phyloP scores from a whole-genome alignment of 2,329 filamentous ascomycete genomes.

The Davidsoniella australis region DNA sequence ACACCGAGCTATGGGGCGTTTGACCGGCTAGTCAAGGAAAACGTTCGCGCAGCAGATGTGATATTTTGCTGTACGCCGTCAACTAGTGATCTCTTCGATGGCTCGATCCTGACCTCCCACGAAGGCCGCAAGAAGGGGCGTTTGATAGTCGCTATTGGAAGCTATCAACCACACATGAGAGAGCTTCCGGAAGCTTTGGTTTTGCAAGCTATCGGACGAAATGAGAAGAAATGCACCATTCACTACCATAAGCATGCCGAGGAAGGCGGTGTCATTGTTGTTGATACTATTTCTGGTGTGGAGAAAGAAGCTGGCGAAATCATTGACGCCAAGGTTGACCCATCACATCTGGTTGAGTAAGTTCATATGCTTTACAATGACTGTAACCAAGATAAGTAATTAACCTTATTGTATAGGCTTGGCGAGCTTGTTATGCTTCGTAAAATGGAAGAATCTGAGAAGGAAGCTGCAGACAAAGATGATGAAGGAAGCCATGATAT shows the following conservation, averaged over 20 bases:
- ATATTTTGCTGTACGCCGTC: conserved; percentile 84
- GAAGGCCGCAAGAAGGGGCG: conserved; percentile 54
- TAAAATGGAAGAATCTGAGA: conserved; percentile 9
- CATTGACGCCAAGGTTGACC: conserved; percentile 55
- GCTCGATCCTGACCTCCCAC: conserved; percentile 49
- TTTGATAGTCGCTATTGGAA: conserved; percentile 56
- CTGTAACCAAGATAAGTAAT: conserved; percentile 2
- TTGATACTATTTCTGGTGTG: conserved; percentile 63
- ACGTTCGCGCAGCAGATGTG: conserved; percentile 56
- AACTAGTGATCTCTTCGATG: conserved; percentile 57
- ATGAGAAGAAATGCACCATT: conserved; percentile 25
- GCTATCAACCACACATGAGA: conserved; percentile 54
- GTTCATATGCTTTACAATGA: conserved; percentile 16
- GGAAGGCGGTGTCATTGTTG: conserved; percentile 50
- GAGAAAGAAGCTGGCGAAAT: conserved; percentile 76
- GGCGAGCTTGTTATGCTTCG: conserved; percentile 60
- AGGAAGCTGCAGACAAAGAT: background rate
- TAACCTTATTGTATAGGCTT: conserved; percentile 28
- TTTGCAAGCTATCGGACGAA: conserved; percentile 36
- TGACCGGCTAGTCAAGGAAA: conserved; percentile 47
- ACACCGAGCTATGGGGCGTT: conserved; percentile 57
- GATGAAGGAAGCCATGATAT: background rate
- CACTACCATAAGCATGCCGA: conserved; percentile 51
- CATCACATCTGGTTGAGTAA: conserved; percentile 65
- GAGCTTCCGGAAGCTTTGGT: conserved; percentile 70